Conservation (phyloP, 192 early-diverging fungal species). For the Phlyctochytrium arcticum region DNA sequence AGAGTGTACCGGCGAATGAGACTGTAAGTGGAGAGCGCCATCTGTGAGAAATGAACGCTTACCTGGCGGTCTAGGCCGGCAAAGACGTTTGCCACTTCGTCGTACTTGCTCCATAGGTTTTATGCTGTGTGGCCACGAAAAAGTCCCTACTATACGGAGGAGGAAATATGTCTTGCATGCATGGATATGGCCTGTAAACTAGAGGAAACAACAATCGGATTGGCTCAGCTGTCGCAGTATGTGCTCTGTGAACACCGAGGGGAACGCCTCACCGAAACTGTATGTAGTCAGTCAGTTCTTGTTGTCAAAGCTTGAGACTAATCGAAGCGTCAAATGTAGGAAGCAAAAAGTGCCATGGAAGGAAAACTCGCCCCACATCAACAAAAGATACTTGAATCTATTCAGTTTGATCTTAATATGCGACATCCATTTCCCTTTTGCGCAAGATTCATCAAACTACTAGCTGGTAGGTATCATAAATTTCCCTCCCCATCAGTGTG, state of each 20-base stretch:
- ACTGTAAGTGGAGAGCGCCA: constrained; percentile 3
- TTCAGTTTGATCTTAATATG: constrained; percentile 19
- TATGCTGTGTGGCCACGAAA: constrained; percentile 22
- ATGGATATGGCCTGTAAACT: constrained; percentile 26
- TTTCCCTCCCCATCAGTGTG: too few species aligned
- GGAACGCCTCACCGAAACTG: constrained; percentile 6
- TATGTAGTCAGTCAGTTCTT: neutral
- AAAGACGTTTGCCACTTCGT: constrained; percentile 17
- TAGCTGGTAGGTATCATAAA: constrained; percentile 9
- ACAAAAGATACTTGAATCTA: constrained; percentile 18
- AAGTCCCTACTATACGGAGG: constrained; percentile 17
- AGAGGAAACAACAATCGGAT: constrained; percentile 18
- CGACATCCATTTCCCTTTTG: constrained; percentile 12
- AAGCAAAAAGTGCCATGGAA: constrained; percentile 9
- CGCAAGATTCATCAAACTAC: neutral
- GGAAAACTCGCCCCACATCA: constrained; percentile 12
- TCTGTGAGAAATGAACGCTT: neutral
- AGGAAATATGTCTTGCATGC: constrained; percentile 15
- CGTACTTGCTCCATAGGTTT: constrained; percentile 14
- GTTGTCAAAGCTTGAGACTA: neutral
- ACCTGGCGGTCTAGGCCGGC: constrained; percentile 1
- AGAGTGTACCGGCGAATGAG: constrained; percentile 8
- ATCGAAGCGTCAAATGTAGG: too few species aligned
- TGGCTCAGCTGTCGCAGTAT: constrained; percentile 5
- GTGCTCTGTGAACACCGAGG: constrained; percentile 14